phyloP scores from a whole-genome alignment of 2,329 filamentous ascomycete genomes.

The Alternaria solani region DNA sequence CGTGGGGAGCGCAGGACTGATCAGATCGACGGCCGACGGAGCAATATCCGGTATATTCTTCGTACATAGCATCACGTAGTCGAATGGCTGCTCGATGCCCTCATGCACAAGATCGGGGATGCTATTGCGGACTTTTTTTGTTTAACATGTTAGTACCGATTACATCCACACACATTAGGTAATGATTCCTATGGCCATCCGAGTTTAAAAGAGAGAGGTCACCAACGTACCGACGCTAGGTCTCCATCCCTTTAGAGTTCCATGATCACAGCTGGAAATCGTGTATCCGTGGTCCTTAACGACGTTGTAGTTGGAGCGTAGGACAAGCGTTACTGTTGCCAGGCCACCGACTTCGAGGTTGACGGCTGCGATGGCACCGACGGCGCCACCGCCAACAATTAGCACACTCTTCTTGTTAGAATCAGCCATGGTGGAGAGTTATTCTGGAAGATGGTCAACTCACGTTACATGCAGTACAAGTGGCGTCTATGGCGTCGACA shows the following conservation, averaged over 20 bases:
- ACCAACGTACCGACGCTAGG: slow-evolving; percentile 53
- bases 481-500: slow-evolving; percentile 6
- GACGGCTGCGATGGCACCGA: slow-evolving; percentile 65
- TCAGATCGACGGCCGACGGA: slow-evolving; percentile 59
- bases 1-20: slow-evolving; percentile 61
- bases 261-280: slow-evolving; percentile 66
- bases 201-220: neutral
- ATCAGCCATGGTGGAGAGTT: slow-evolving; percentile 33
- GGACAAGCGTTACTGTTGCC: slow-evolving; percentile 63
- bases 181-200: too few species aligned
- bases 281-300: slow-evolving; percentile 60
- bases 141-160: neutral
- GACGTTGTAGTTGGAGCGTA: slow-evolving; percentile 64
- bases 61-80: slow-evolving; percentile 66
- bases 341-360: slow-evolving; percentile 61
- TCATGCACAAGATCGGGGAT: slow-evolving; percentile 57
- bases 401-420: slow-evolving; percentile 53
- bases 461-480: slow-evolving; percentile 9
- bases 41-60: slow-evolving; percentile 66
- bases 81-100: slow-evolving; percentile 52
- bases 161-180: too few species aligned
- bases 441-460: neutral
- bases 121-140: slow-evolving; percentile 54
- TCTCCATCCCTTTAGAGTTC: slow-evolving; percentile 58
- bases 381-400: slow-evolving; percentile 63